Conservation (phyloP, 2,329 filamentous ascomycete species). For the Paecilomyces sp. region DNA sequence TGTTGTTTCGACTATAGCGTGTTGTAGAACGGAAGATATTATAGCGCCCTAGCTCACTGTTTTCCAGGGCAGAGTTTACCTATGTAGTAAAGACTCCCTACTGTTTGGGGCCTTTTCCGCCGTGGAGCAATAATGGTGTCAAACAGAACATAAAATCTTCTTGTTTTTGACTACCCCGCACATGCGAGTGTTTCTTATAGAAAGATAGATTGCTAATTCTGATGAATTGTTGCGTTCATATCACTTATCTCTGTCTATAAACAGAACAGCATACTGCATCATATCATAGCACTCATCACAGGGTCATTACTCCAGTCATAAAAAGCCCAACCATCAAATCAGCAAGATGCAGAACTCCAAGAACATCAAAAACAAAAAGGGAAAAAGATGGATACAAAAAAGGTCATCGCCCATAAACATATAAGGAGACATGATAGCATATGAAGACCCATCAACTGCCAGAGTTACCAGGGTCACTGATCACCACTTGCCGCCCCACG, state of each 20-base stretch:
- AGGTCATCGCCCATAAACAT: neutral
- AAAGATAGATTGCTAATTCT: neutral
- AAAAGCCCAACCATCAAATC: neutral
- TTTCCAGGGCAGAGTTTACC: neutral
- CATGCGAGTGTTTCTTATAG: neutral
- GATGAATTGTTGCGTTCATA: neutral
- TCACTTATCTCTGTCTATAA: neutral
- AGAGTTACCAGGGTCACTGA: neutral
- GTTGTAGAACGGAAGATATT: neutral
- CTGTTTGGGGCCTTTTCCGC: neutral
- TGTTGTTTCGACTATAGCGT: neutral
- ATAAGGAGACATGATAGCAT: neutral
- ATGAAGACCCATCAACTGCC: neutral
- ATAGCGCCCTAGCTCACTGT: neutral
- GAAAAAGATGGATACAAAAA: no score
- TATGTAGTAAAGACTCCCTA: neutral
- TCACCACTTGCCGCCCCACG: constrained; percentile 8
- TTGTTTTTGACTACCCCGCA: neutral
- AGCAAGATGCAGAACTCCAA: neutral
- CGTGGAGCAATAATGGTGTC: neutral
- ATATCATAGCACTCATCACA: neutral
- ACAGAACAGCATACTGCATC: neutral
- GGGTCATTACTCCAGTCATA: neutral
- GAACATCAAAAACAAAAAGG: neutral
- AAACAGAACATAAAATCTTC: neutral